Evolutionary conservation across 495 filamentous ascomycete genomes (phyloP), one percentile per base, ranked within the genome.

Genomic region (Oleoguttula mirabilis): DNA sequence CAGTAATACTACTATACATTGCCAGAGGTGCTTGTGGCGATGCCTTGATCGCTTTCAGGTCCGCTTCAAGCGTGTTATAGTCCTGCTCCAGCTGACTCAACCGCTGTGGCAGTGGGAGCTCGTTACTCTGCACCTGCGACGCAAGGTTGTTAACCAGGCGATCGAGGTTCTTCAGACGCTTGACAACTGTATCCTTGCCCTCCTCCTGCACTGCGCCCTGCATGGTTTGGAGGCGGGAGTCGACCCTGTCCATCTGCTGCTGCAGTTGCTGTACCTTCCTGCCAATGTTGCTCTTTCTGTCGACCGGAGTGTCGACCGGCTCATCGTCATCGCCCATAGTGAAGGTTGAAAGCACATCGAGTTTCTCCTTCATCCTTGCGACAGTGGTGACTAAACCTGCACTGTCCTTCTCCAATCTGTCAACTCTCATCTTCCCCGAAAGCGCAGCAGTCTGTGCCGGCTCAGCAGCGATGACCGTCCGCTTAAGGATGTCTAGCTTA

Each of bases 161-260:
- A 25, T 32, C 38, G n/a, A 25, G 16, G 2, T 41, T 32, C 23
- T 41, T 41, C 38, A 41, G 3, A 2, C 38, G 38, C 38, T 10
- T 32, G 6, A 32, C 38, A 15, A 41, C 5, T 7, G 38, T 10
- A 4, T 25, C 21, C 25, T 41, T 32, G 5, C 38, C 38, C 2
- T 41, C 25, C 16, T 41, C 38, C 6, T 30, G 23, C 8, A 22
- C 5, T 7, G 21, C 38, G 2, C 2, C 24, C 2, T 20, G 6
- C 12, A 41, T 14, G 8, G 6, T 10, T 16, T 2, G 8, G 8
- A 39, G 7, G 3, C 15, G 8, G n/a, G 25, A 4, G 6, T 25
- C 16, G 4, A 39, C 6, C 16, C 10, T 32, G 12, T 20, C 31
- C 7, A 23, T 32, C 14, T 22, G 16, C 3, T 20, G 23, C 23